A percentile compares a stretch with the other conserved stretches of the same genome.
These are phyloP conservation scores for Harrya chromipes DNA, from an alignment of 768 basidiomycete species.

Conservation along the genomic window DNA sequence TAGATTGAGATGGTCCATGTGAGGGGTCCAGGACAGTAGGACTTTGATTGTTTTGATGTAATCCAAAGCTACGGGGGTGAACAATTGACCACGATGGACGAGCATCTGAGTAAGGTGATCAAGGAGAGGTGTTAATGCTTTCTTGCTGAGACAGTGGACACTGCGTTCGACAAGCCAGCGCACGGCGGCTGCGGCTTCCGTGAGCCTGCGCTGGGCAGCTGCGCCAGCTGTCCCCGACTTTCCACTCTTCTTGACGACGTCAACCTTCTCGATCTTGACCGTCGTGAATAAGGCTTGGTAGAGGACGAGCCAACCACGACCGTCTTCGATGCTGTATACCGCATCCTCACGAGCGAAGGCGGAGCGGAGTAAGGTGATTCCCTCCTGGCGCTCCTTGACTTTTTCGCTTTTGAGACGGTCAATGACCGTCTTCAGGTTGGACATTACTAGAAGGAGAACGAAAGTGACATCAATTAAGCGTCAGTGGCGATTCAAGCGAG, in stretches of 20 bases:
- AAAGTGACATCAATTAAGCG: neutral
- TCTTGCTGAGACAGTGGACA: constrained; percentile 52
- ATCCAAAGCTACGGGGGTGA: constrained; percentile 66
- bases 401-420: constrained; percentile 57
- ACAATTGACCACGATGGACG: constrained; percentile 49
- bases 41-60: constrained; percentile 75
- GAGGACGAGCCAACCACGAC: constrained; percentile 56
- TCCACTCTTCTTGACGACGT: constrained; percentile 39
- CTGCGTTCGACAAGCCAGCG: constrained; percentile 72
- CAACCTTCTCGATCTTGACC: constrained; percentile 60
- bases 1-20: constrained; percentile 72
- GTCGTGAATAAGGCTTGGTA: constrained; percentile 71
- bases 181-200: constrained; percentile 61
- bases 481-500: constrained; percentile 8
- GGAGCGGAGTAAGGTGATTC: constrained; percentile 47
- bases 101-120: constrained; percentile 64
- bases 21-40: constrained; percentile 64
- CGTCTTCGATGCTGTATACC: constrained; percentile 37
- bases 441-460: constrained; percentile 26
- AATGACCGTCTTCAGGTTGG: constrained; percentile 47
- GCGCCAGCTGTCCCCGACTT: constrained; percentile 40
- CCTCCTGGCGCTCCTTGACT: constrained; percentile 68
- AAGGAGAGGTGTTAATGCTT: constrained; percentile 54
- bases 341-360: constrained; percentile 49
- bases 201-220: constrained; percentile 56